These are phyloP conservation scores for Rhodotorula sp. DNA, from an alignment of 1,284 basidiomycete genomes.

Conservation along the genomic window DNA sequence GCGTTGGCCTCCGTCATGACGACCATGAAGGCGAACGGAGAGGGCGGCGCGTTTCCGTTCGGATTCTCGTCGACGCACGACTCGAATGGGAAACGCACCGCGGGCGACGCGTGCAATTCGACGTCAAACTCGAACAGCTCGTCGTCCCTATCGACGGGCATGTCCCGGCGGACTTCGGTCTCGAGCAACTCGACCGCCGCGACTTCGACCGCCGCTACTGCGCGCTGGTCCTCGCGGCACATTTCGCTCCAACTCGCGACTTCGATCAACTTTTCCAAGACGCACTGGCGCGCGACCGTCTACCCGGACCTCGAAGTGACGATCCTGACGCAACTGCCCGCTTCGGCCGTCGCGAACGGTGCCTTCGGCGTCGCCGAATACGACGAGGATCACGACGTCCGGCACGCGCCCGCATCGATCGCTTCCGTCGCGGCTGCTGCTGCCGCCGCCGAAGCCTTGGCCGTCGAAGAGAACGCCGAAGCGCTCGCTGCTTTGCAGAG, in stretches of 20 bases:
- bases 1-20: not conserved
- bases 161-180: not conserved
- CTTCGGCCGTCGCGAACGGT: constrained; percentile 16
- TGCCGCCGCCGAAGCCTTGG: not conserved
- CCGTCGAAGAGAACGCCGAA: constrained; percentile 3
- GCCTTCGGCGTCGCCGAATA: not conserved
- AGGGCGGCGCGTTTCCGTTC: constrained; percentile 2
- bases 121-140: not conserved
- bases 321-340: constrained; percentile 20
- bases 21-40: not conserved
- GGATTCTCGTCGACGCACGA: not conserved
- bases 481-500: not conserved
- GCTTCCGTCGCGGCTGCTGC: not conserved
- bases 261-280: constrained; percentile 19
- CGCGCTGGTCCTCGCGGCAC: constrained; percentile 6
- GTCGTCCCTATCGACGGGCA: not conserved
- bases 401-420: not conserved
- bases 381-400: not conserved
- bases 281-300: constrained; percentile 12
- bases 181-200: not conserved
- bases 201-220: not conserved
- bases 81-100: not conserved
- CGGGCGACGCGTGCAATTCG: not conserved
- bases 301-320: constrained; percentile 5
- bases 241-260: constrained; percentile 11